Evolutionary conservation across 306 rosid genomes (phyloP), one percentile per base, ranked within the genome.

Genomic region (Gastrolobium villosum): DNA sequence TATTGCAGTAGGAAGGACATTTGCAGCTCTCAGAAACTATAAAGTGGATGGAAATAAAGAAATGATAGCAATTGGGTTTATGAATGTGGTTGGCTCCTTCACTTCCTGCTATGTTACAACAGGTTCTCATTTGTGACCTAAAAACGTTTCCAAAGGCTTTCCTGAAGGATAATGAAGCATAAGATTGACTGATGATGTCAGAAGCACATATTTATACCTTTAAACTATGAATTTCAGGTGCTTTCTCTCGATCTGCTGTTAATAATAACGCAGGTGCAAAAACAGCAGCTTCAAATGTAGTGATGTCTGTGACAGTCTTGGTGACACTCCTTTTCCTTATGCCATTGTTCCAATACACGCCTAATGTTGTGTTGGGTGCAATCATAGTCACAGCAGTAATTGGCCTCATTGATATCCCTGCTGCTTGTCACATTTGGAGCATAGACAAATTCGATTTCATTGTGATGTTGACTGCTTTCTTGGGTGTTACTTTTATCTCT

Each of bases 1-100:
- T 15, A 95, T 95, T 77, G 99, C 99, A 30, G 99, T 95, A 3
- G 99, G 99, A 83, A 91, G 99, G 52, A 95, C 99, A 14, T 95
- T 95, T 88, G 99, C 99, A 43, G 86, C 91, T 34, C 72, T 95
- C 4, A 90, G 84, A 85, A 91, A 88, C 70, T 95, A 95, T 73
- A 82, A 89, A 53, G 94, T 95, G 1, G 99, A 95, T 84, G 99
- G 99, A 79, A 95, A 95, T 82, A 95, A 95, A 69, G 99, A 95
- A 83, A 95, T 95, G 99, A 95, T 95, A 81, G 99, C 99, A 28
- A 95, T 95, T 13, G 99, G 99, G 28, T 74, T 90, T 56, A 95
- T 95, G 99, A 95, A 95, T 77, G 82, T 95, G 60, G 88, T 95
- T 77, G 99, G 99, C 83, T 95, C 99, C 57, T 67, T 75, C 82